Base-by-base conservation (phyloP, 2,329 filamentous ascomycete genomes). In the Penicillium sumatraense region DNA sequence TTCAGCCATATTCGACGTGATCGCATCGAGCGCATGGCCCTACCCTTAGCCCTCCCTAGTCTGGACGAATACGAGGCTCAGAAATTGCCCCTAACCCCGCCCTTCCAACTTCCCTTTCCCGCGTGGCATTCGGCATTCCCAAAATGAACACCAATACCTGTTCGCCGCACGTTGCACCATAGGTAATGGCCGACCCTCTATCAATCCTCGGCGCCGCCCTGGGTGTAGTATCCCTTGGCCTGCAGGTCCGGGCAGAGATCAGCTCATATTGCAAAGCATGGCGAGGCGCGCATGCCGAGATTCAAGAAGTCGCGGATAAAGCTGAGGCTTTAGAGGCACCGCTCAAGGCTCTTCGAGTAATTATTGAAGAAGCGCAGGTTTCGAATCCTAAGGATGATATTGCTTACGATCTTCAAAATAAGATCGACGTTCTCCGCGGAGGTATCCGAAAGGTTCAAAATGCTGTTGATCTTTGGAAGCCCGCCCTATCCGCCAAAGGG, bases 221-320 rank as follows among this genome's bases (percentile, higher is more conserved):
- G 23, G 46, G 36, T 2, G 51, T 54, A 3, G n/a, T 49, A 13
- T 49, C 45, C 3, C 24, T 54, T 7, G 51, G 35, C 10, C 27
- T 54, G 5, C 51, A 54, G 23, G 36, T 54, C 5, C 45, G 45
- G 5, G 45, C 24, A 13, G 36, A 49, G 27, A 53, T 53, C 21
- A 46, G 40, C 10, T 48, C 45, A 26, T 53, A 53, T 6, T 53
- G 36, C 27, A 40, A 29, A 23, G 18, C 35, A 18, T 49, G 51
- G 51, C 45, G 26, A 24, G 51, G 51, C 18, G 38, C 29, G 3
- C 26, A 53, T 5, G n/a, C 26, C 8, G 51, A 53, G 16, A 42
- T 53, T 36, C 51, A 47, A 21, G 36, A 29, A 13, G 21, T 53
- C n/a, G 36, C 45, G 14, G 41, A 44, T 21, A 53, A 49, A 20